A percentile compares a stretch with the other conserved stretches of the same genome.
Conservation (phyloP, 371 early-diverging fungal species). For the Mucor saturninus region DNA sequence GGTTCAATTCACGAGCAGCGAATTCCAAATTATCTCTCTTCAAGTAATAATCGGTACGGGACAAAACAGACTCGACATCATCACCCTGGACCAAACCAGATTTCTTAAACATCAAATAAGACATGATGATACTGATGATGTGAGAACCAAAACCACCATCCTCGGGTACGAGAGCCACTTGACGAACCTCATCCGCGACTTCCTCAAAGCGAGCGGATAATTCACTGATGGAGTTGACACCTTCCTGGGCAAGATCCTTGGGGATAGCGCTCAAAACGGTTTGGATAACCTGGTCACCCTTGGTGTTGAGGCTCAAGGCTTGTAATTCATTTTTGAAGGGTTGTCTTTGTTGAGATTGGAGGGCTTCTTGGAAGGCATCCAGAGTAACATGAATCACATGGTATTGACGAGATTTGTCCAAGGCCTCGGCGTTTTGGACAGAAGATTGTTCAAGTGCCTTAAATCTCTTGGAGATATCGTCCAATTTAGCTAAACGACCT, state of each 20-base stretch:
- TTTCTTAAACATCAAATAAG: constrained; percentile 78
- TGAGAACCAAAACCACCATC: constrained; percentile 84
- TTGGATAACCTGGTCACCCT: constrained; percentile 60
- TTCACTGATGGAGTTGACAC: constrained; percentile 72
- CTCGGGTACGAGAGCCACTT: constrained; percentile 82
- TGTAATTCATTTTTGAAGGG: constrained; percentile 73
- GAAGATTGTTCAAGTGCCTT: constrained; percentile 69
- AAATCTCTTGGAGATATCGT: constrained; percentile 75
- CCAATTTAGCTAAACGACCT: constrained; percentile 84
- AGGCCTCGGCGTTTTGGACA: constrained; percentile 60
- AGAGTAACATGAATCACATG: constrained; percentile 55
- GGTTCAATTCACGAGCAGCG: constrained; percentile 89
- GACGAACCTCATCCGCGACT: constrained; percentile 70
- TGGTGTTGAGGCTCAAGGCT: constrained; percentile 60
- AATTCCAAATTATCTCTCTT: constrained; percentile 76
- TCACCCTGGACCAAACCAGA: constrained; percentile 83
- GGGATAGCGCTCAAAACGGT: constrained; percentile 66
- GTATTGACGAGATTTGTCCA: constrained; percentile 52
- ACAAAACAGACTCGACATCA: constrained; percentile 83
- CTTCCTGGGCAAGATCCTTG: constrained; percentile 54
- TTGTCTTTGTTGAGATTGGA: constrained; percentile 33
- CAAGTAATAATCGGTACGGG: constrained; percentile 77
- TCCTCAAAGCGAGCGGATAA: constrained; percentile 69
- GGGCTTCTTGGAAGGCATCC: constrained; percentile 50
- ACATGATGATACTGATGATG: constrained; percentile 68